phyloP scores from a whole-genome alignment of 192 early-diverging fungal genomes.

The Coemansia sp. region DNA sequence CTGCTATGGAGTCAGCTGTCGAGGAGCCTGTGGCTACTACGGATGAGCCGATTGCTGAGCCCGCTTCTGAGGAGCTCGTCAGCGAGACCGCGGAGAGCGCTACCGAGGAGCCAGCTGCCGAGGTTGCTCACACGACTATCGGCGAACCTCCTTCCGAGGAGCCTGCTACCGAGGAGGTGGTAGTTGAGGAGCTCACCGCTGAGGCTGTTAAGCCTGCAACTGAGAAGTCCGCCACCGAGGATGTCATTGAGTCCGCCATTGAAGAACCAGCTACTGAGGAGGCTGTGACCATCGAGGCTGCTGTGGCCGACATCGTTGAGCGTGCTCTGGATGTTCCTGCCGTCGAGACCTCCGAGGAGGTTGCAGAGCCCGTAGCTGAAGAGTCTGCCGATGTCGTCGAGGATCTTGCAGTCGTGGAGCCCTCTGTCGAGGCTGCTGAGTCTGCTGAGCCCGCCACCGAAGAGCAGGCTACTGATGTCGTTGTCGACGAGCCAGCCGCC shows the following conservation, averaged over 20 bases:
- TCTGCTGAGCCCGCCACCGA: not conserved
- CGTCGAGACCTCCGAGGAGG: not conserved
- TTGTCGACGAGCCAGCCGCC: not conserved
- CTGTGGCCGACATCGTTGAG: no score
- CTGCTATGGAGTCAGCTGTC: not conserved
- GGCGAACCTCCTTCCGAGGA: not conserved
- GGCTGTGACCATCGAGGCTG: no score
- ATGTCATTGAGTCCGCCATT: not conserved
- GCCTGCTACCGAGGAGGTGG: no score
- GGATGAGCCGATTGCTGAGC: no score
- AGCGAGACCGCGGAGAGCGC: no score
- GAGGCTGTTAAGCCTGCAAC: not conserved
- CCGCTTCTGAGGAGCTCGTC: no score
- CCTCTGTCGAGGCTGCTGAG: not conserved
- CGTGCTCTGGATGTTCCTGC: no score
- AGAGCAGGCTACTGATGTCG: not conserved
- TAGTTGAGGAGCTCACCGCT: not conserved
- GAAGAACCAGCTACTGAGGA: not conserved
- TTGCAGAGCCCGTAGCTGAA: constrained; percentile 5
- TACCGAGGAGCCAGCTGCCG: no score
- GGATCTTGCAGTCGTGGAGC: not conserved
- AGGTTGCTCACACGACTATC: no score
- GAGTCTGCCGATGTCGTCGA: constrained; percentile 7
- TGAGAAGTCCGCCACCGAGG: not conserved
- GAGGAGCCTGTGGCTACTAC: no score